A percentile compares a stretch with the other conserved stretches of the same genome.
phyloP scores from a whole-genome alignment of 805 yeast genomes.

The Saccharomycopsis sp. region DNA sequence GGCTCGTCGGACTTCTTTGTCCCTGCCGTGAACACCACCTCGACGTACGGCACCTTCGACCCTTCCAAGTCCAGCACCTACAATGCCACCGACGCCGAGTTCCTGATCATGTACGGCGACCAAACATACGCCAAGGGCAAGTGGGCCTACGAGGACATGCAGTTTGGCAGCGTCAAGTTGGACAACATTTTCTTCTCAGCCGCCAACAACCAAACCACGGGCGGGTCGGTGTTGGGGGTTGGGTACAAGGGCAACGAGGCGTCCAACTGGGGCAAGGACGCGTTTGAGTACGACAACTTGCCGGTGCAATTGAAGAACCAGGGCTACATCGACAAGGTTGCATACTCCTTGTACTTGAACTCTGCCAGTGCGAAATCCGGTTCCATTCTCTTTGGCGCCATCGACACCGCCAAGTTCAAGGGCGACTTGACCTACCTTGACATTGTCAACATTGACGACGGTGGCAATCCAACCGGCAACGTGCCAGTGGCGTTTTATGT shows the following conservation, averaged over 20 bases:
- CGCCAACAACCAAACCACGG: constrained; percentile 18
- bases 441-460: constrained; percentile 23
- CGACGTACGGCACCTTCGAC: constrained; percentile 29
- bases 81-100: constrained; percentile 27
- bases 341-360: constrained; percentile 40
- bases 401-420: constrained; percentile 33
- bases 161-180: constrained; percentile 18
- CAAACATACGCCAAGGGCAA: constrained; percentile 39
- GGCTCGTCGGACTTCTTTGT: constrained; percentile 45
- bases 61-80: constrained; percentile 29
- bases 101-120: constrained; percentile 40
- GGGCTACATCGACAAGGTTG: constrained; percentile 33
- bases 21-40: constrained; percentile 24
- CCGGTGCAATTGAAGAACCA: constrained; percentile 29
- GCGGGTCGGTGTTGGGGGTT: constrained; percentile 54
- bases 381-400: constrained; percentile 35
- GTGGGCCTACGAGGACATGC: constrained; percentile 27
- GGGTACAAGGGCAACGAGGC: constrained; percentile 64
- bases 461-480: constrained; percentile 28
- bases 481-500: constrained; percentile 21
- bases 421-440: constrained; percentile 30
- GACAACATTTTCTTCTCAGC: constrained; percentile 14
- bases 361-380: constrained; percentile 27
- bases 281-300: constrained; percentile 22
- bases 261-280: constrained; percentile 31